Evolutionary conservation across 768 basidiomycete genomes (phyloP).

Genomic region (Russula ochroleuca): DNA sequence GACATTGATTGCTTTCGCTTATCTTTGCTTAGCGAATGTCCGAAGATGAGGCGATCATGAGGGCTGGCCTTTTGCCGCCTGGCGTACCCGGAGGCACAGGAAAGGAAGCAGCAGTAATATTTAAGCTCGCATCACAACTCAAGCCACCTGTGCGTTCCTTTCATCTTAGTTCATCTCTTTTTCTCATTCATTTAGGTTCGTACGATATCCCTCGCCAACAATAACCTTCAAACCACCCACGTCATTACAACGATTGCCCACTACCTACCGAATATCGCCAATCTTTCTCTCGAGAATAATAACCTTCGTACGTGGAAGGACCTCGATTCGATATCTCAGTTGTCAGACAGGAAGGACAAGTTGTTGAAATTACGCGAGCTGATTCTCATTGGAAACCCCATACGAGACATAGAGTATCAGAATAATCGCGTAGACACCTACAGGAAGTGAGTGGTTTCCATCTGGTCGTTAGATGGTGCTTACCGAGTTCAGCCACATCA

Average conservation of each 20-base stretch:
- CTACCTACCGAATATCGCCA: conserved; percentile 75
- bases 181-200: conserved; percentile 45
- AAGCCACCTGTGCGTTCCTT: conserved; percentile 57
- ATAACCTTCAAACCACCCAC: conserved; percentile 57
- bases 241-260: conserved; percentile 58
- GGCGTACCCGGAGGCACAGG: conserved; percentile 58
- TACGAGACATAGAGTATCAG: conserved; percentile 57
- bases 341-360: conserved; percentile 56
- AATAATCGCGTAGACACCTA: conserved; percentile 59
- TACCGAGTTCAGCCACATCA: conserved; percentile 57
- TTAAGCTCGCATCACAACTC: conserved; percentile 78
- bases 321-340: conserved; percentile 58
- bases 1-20: neutral
- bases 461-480: conserved; percentile 9
- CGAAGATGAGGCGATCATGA: conserved; percentile 72
- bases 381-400: conserved; percentile 70
- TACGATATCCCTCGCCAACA: conserved; percentile 82
- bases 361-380: conserved; percentile 65
- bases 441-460: conserved; percentile 49
- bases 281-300: conserved; percentile 79
- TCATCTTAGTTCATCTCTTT: neutral
- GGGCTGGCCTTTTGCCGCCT: conserved; percentile 65
- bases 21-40: conserved; percentile 56
- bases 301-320: conserved; percentile 65
- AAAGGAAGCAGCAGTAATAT: conserved; percentile 76